Evolutionary conservation across 2,329 filamentous ascomycete genomes (phyloP), one percentile per base, ranked within the genome.

Genomic region (Verticillium longisporum): DNA sequence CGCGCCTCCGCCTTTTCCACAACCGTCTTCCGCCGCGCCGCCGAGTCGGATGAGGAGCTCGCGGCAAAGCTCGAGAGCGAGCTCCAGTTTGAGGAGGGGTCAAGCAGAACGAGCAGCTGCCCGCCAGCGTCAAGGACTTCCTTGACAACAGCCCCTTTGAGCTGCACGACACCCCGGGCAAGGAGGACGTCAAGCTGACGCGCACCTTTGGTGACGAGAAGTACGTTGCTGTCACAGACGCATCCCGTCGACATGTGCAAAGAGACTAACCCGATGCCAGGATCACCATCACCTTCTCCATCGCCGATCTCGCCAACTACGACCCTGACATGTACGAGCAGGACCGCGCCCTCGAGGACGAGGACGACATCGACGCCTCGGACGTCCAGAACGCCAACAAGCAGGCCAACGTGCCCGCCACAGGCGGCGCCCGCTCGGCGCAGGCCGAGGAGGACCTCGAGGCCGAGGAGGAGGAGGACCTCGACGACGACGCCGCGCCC

Each of bases 181-280:
- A 92, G 75, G 91, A 98, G 79, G 92, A 97, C 68, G 90, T 99
- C 67, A 83, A 89, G 70, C 83, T 99, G 67, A 89, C 87, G 63
- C 89, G 93, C 71, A 88, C 85, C 66, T 94, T 91, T 71, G 90
- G 90, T 70, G 88, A 96, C 65, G 95, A 99, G 81, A 91, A 88
- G 92, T 95, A 77, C 77, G 87, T 76, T 26, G 6, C 4, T 10
- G 3, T 59, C 7, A 31, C 26, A 31, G 26, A 31, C 26, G 26
- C 26, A 15, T 53, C 9, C 60, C 55, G 61, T 53, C 10, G n/a
- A n/a, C 11, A 21, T 41, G 54, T 57, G 18, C n/a, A n/a, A 31
- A 31, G 26, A 31, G 57, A 18, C 59, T 67, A 62, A 77, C 50
- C 50, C 72, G n/a, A 66, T 73, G 38, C 6, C 64, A 89, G 87